Evolutionary conservation across 1,284 basidiomycete genomes (phyloP).

Genomic region (Sporisorium sorghi): DNA sequence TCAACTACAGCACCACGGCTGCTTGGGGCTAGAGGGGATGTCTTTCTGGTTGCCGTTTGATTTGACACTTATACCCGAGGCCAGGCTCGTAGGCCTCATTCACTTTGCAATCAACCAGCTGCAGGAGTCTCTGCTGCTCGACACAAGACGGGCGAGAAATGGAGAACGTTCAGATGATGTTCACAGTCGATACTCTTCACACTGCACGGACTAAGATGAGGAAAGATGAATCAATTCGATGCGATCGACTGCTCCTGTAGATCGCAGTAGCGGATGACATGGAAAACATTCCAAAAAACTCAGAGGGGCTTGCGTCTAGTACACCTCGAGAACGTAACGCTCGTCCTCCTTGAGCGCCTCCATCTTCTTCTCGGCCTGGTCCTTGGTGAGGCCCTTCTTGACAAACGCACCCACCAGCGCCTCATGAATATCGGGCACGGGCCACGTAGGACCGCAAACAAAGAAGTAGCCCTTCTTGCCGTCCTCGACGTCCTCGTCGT

Average conservation of each 20-base stretch:
- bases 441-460: slow-evolving; percentile 97
- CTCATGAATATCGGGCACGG: slow-evolving; percentile 95
- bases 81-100: neutral
- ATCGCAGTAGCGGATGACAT: neutral
- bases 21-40: slow-evolving; percentile 64
- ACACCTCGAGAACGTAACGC: slow-evolving; percentile 93
- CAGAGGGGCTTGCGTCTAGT: slow-evolving; percentile 33
- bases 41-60: neutral
- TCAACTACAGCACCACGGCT: slow-evolving; percentile 67
- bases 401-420: slow-evolving; percentile 84
- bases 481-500: slow-evolving; percentile 50
- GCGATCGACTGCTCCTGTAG: slow-evolving; percentile 1
- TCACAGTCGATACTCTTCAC: too few species aligned
- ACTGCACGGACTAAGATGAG: neutral
- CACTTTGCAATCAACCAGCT: neutral
- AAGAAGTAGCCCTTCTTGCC: slow-evolving; percentile 79
- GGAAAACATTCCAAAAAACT: neutral
- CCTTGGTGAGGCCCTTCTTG: slow-evolving; percentile 76
- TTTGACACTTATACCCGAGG: slow-evolving; percentile 24
- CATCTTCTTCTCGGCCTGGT: slow-evolving; percentile 82
- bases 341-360: slow-evolving; percentile 96
- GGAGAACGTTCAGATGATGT: neutral
- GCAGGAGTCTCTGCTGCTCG: neutral
- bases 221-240: neutral
- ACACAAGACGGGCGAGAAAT: neutral